Conservation (phyloP, 2,329 filamentous ascomycete species). For the Aspergillus floridensis region DNA sequence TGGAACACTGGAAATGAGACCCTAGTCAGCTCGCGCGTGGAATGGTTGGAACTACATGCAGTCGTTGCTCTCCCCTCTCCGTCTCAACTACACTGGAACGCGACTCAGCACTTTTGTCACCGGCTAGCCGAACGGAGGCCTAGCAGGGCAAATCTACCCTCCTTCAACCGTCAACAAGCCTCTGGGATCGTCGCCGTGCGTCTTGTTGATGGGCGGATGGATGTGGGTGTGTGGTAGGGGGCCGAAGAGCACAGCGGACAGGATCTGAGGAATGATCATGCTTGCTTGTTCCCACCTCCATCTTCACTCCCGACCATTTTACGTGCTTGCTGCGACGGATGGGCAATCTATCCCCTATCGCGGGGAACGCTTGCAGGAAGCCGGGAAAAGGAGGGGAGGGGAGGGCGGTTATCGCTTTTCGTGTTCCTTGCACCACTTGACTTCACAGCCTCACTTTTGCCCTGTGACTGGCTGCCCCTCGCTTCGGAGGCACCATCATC, state of each 20-base stretch:
- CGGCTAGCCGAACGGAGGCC: slow-evolving; percentile 18
- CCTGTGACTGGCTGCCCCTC: slow-evolving; percentile 23
- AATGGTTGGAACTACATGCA: slow-evolving; percentile 12
- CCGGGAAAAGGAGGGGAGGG: slow-evolving; percentile 9
- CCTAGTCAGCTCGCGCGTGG: slow-evolving; percentile 2
- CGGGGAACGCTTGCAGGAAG: not conserved
- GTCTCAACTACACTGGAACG: slow-evolving; percentile 14
- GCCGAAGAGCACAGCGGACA: not conserved
- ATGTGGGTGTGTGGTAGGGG: not conserved
- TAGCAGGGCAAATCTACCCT: slow-evolving; percentile 2
- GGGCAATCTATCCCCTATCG: not conserved
- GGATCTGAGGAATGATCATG: not conserved
- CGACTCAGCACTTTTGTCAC: slow-evolving; percentile 15
- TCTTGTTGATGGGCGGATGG: not conserved
- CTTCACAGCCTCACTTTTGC: slow-evolving; percentile 22
- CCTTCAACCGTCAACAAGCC: slow-evolving; percentile 10
- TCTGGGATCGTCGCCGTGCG: slow-evolving; percentile 8
- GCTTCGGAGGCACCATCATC: slow-evolving; percentile 9
- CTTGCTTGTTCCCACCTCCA: not conserved
- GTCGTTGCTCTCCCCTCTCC: slow-evolving; percentile 1
- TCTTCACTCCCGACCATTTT: not conserved
- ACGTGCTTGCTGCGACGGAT: not conserved
- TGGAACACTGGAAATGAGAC: not conserved
- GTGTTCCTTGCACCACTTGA: slow-evolving; percentile 17
- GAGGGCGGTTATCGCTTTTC: slow-evolving; percentile 13